Evolutionary conservation across 2,329 filamentous ascomycete species (phyloP), one percentile per base, ranked within the genome.

Genomic region (Hysterium pulicare): DNA sequence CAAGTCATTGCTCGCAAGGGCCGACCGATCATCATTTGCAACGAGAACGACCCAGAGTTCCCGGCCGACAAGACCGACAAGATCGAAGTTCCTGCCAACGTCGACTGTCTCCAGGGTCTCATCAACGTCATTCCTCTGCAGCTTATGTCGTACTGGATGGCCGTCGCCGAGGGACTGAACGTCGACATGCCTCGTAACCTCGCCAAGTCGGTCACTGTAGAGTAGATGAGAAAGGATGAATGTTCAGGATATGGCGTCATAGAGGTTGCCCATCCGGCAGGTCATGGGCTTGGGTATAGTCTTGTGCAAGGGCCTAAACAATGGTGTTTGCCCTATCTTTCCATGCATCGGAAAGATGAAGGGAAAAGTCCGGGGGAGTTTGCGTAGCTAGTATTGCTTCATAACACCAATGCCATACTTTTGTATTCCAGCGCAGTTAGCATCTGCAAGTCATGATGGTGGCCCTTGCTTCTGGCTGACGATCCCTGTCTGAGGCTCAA

Each of bases 21-120:
- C 64, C 91, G 93, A 70, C 93, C 93, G 49, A 98, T 98, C 67
- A 91, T 98, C 62, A 97, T 98, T 68, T 98, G 93, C 84, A 97
- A 97, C 75, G 77, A 84, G 42, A 74, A 77, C 54, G 93, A 98
- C 63, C 79, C 84, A 57, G 93, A 97, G 73, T 98, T 98, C 77
- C 83, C 86, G 48, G 70, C 83, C 45, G 87, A 84, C 53, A 85
- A 91, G 74, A 93, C 90, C 31, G 88, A 95, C 77, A 95, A 91
- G 79, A 97, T 98, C 56, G 90, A 96, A 77, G 88, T 98, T 46
- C 93, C 93, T 57, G 85, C 87, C 78, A 97, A 91, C 5, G 90
- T 96, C 47, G 93, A 98, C 67, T 87, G 85, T 60, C 81, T 98
- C 45, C 93, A 98, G 77, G 93, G 93, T 70, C 84, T 98, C 57